Evolutionary conservation across 2,329 filamentous ascomycete species (phyloP).

Genomic region (Colletotrichum sp.): DNA sequence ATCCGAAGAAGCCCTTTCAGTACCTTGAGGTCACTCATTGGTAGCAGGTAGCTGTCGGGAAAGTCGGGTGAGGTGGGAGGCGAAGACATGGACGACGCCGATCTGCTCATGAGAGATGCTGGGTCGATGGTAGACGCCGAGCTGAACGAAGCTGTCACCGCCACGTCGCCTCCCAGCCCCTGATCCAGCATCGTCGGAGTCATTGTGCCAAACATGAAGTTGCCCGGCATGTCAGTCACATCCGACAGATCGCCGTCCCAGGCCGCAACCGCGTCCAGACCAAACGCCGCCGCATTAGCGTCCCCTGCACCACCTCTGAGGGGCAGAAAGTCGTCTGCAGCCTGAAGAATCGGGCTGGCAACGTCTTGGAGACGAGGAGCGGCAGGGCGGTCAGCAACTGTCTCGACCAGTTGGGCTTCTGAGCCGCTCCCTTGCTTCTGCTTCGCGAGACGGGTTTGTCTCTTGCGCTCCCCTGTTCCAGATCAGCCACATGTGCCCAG

Average conservation of each 20-base stretch:
- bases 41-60: slow-evolving; percentile 54
- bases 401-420: neutral
- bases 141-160: neutral
- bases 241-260: slow-evolving; percentile 1
- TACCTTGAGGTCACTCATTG: slow-evolving; percentile 53
- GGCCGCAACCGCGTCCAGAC: neutral
- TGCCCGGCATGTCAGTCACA: neutral
- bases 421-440: neutral
- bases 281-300: slow-evolving; percentile 2
- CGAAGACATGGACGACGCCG: slow-evolving; percentile 17
- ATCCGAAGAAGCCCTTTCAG: slow-evolving; percentile 53
- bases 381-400: neutral
- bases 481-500: neutral
- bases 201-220: neutral
- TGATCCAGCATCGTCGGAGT: neutral
- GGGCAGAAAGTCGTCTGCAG: neutral
- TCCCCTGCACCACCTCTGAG: neutral
- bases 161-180: neutral
- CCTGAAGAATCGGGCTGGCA: neutral
- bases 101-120: neutral
- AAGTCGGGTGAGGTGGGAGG: slow-evolving; percentile 25
- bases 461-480: slow-evolving; percentile 31
- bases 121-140: slow-evolving; percentile 14
- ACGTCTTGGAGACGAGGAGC: neutral
- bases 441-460: slow-evolving; percentile 19